Conservation (phyloP, 352 stramenopile genomes). For the Globisporangium mamillatum region DNA sequence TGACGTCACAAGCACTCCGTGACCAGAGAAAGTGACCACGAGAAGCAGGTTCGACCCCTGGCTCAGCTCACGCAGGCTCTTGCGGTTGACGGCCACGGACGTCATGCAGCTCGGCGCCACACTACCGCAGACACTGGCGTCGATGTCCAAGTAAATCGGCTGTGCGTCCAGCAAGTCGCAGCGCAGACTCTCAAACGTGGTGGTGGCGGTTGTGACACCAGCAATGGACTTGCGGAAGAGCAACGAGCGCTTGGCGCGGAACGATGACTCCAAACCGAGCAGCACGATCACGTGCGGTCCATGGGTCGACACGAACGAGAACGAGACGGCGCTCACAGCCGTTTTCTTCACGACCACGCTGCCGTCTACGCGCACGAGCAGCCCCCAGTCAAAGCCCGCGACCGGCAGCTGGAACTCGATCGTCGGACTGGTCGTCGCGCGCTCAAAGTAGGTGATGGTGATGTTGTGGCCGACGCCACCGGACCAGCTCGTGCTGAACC, state of each 20-base stretch:
- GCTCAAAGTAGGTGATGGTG: constrained; percentile 51
- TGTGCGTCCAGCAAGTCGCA: constrained; percentile 50
- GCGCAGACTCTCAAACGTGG: constrained; percentile 33
- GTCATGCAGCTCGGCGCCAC: constrained; percentile 15
- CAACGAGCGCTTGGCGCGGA: constrained; percentile 34
- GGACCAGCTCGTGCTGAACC: constrained; percentile 24
- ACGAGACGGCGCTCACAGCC: constrained; percentile 27
- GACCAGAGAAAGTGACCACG: background rate
- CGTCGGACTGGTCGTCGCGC: constrained; percentile 20
- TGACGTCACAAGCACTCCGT: background rate
- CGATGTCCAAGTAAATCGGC: constrained; percentile 33
- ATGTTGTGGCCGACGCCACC: constrained; percentile 51
- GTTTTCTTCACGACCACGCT: constrained; percentile 24
- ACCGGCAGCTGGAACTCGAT: constrained; percentile 51
- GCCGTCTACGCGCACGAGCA: constrained; percentile 34
- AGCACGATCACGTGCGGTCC: constrained; percentile 39
- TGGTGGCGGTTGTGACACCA: background rate
- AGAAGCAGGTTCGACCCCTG: constrained; percentile 4
- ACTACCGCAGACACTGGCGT: constrained; percentile 27
- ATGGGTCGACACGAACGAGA: constrained; percentile 33
- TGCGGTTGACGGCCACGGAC: constrained; percentile 18
- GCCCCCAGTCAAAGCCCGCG: constrained; percentile 51
- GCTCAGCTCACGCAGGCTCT: background rate
- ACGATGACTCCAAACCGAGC: constrained; percentile 43
- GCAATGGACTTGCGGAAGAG: constrained; percentile 35